Evolutionary conservation across 345 rosid genomes (phyloP).

Genomic region (Populus euphratica): DNA sequence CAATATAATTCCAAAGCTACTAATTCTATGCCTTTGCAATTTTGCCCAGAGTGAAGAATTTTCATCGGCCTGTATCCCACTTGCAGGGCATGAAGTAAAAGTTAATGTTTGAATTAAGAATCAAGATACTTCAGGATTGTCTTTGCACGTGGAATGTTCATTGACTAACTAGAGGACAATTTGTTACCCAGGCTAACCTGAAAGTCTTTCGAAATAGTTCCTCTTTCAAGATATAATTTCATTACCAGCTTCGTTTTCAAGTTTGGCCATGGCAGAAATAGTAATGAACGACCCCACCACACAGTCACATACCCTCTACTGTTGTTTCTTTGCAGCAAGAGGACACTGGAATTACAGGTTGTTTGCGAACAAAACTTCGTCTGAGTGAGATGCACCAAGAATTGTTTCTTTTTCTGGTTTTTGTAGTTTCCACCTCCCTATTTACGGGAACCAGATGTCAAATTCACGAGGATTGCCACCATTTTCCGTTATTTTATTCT

Average conservation of each 20-base stretch:
- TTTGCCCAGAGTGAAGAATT: neutral
- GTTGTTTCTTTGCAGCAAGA: constrained; percentile 11
- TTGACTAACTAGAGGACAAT: constrained; percentile 2
- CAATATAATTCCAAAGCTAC: neutral
- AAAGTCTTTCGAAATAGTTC: neutral
- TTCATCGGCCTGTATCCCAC: too few relatives aligned
- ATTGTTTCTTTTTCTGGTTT: neutral
- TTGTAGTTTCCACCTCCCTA: neutral
- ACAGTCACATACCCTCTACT: neutral
- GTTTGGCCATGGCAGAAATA: neutral
- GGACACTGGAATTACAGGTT: neutral
- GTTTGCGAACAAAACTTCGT: neutral
- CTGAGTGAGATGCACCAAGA: neutral
- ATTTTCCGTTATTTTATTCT: neutral
- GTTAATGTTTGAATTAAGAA: too few relatives aligned
- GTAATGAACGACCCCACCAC: constrained; percentile 5
- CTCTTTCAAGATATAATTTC: neutral
- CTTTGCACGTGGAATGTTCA: constrained; percentile 20
- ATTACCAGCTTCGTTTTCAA: neutral
- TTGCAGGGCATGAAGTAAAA: too few relatives aligned
- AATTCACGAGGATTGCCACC: neutral
- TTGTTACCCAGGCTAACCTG: neutral
- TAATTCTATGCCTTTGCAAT: neutral
- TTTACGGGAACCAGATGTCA: neutral
- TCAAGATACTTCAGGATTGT: neutral